phyloP scores from a whole-genome alignment of 1,284 basidiomycete species.

The Heliocybe sulcata region DNA sequence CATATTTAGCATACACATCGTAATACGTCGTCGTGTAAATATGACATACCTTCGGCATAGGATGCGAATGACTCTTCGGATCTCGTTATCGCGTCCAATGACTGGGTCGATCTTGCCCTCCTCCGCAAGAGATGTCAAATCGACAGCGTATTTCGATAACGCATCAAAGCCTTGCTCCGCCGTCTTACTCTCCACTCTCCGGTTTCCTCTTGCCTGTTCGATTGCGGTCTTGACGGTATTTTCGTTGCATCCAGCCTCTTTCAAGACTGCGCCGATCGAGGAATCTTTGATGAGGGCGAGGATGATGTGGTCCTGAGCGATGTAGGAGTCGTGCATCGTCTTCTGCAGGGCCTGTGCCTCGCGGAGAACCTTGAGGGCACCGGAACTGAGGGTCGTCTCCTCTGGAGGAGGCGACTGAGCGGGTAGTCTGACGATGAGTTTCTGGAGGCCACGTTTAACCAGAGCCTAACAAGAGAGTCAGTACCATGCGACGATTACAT shows the following conservation, averaged over 20 bases:
- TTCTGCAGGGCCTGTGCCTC: slow-evolving; percentile 81
- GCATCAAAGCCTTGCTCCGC: slow-evolving; percentile 89
- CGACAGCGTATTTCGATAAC: slow-evolving; percentile 76
- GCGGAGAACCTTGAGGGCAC: slow-evolving; percentile 62
- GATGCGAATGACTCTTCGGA: slow-evolving; percentile 73
- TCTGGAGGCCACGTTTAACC: slow-evolving; percentile 61
- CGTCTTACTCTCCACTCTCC: slow-evolving; percentile 73
- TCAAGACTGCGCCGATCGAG: slow-evolving; percentile 58
- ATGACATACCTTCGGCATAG: slow-evolving; percentile 58
- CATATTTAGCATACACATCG: slow-evolving; percentile 10
- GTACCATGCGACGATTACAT: slow-evolving; percentile 16
- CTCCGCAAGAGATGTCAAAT: slow-evolving; percentile 82
- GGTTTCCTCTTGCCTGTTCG: slow-evolving; percentile 74
- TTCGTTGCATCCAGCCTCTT: slow-evolving; percentile 70
- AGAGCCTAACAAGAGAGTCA: slow-evolving; percentile 27
- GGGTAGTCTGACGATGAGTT: slow-evolving; percentile 70
- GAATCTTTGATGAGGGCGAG: slow-evolving; percentile 73
- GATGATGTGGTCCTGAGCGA: slow-evolving; percentile 81
- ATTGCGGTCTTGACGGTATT: slow-evolving; percentile 75
- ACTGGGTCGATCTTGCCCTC: slow-evolving; percentile 93
- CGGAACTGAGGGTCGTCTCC: slow-evolving; percentile 60
- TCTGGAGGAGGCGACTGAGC: slow-evolving; percentile 83
- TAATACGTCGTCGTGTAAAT: background rate
- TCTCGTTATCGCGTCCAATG: slow-evolving; percentile 88
- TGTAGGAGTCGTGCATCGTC: slow-evolving; percentile 88